phyloP scores from a whole-genome alignment of 1,139 yeast species.

The Magnusiomyces clavatus region DNA sequence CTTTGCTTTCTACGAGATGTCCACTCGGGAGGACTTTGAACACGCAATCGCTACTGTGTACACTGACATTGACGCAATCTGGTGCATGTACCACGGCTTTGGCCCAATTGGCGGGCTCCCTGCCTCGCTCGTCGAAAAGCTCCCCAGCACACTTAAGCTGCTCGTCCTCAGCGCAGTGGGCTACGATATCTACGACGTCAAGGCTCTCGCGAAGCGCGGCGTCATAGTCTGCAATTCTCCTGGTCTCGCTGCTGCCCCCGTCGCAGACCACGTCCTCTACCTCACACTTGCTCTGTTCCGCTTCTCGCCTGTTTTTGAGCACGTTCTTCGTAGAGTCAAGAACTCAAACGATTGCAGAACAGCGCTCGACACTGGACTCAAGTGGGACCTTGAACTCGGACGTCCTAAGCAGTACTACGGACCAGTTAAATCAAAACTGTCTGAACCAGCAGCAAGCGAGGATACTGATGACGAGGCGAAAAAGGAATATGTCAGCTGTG shows the following conservation, averaged over 20 bases:
- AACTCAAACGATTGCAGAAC: constrained; percentile 34
- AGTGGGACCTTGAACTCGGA: constrained; percentile 21
- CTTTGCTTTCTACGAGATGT: constrained; percentile 11
- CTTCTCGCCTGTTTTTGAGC: constrained; percentile 46
- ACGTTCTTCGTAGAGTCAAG: constrained; percentile 34
- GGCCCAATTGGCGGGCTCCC: constrained; percentile 21
- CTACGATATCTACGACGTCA: constrained; percentile 50
- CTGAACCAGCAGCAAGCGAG: background rate
- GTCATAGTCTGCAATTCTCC: constrained; percentile 53
- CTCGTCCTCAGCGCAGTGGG: constrained; percentile 69
- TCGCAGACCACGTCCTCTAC: constrained; percentile 67
- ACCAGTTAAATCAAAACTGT: background rate
- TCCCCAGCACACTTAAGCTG: constrained; percentile 48
- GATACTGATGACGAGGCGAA: constrained; percentile 36
- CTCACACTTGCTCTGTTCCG: constrained; percentile 57
- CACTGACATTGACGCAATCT: constrained; percentile 19
- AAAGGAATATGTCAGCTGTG: background rate
- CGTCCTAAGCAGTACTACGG: constrained; percentile 31
- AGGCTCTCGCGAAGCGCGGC: constrained; percentile 35
- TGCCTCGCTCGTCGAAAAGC: constrained; percentile 39
- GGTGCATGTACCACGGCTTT: constrained; percentile 22
- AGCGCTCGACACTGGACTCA: constrained; percentile 10
- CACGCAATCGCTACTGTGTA: constrained; percentile 16
- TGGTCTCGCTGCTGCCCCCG: constrained; percentile 52
- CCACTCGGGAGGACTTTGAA: constrained; percentile 18